Conservation (phyloP, 1,139 yeast species). For the Waltiozyma solani region DNA sequence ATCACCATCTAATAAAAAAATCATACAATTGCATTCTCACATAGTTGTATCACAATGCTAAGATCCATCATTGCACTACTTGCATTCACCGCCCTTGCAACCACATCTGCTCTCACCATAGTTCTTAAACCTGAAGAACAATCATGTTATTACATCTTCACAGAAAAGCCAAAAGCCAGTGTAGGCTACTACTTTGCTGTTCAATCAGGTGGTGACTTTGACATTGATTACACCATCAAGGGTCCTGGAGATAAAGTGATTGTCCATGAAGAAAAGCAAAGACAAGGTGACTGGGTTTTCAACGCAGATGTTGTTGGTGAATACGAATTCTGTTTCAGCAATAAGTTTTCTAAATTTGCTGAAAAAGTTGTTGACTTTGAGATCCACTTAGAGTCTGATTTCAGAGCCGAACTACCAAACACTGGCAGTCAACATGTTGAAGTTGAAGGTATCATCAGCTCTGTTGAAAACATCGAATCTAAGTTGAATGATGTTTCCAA, state of each 20-base stretch:
- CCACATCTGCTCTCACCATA: constrained; percentile 55
- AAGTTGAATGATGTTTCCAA: constrained; percentile 58
- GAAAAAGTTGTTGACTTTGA: constrained; percentile 89
- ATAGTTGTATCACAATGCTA: constrained; percentile 4
- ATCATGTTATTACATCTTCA: constrained; percentile 71
- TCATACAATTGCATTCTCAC: too few species aligned
- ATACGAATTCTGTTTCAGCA: constrained; percentile 85
- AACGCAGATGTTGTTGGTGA: constrained; percentile 67
- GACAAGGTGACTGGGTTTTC: constrained; percentile 82
- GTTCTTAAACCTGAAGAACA: constrained; percentile 69
- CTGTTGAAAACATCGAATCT: constrained; percentile 53
- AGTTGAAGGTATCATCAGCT: constrained; percentile 48
- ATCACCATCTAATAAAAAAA: too few species aligned
- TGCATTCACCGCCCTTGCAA: constrained; percentile 2
- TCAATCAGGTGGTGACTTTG: constrained; percentile 74
- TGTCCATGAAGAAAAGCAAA: constrained; percentile 48
- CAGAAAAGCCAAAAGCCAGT: constrained; percentile 50
- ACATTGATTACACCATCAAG: constrained; percentile 66
- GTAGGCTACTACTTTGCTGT: constrained; percentile 86
- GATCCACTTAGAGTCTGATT: constrained; percentile 50
- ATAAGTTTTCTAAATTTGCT: constrained; percentile 78
- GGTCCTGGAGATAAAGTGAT: constrained; percentile 48
- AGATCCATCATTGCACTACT: constrained; percentile 1
- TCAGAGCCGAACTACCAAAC: constrained; percentile 59
- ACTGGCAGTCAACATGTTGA: constrained; percentile 28